Percentiles rank a stretch among this genome's conserved stretches.
These are phyloP conservation scores for Didymosphaeria variabile DNA, from an alignment of 2,329 filamentous ascomycete species.

Conservation along the genomic window DNA sequence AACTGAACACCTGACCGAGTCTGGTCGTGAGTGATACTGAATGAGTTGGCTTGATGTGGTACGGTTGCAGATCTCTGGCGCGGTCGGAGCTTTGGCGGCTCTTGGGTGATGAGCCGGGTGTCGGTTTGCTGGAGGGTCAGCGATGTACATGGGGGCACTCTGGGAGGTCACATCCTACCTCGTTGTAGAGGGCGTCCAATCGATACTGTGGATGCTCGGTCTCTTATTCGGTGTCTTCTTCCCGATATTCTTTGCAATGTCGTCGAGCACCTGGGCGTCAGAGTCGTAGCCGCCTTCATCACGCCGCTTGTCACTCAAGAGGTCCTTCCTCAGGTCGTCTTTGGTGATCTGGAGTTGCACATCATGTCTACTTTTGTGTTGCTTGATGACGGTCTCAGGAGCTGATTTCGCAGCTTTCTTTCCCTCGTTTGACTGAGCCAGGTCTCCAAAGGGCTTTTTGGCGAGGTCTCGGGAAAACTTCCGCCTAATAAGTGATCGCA, in stretches of 20 bases:
- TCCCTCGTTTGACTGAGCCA: constrained; percentile 14
- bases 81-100: constrained; percentile 20
- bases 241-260: constrained; percentile 40
- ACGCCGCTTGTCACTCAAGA: constrained; percentile 43
- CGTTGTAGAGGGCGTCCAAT: constrained; percentile 41
- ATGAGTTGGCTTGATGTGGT: constrained; percentile 32
- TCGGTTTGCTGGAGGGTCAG: constrained; percentile 38
- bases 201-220: constrained; percentile 46
- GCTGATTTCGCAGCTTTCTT: constrained; percentile 16
- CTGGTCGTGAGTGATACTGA: constrained; percentile 26
- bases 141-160: background rate
- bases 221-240: constrained; percentile 43
- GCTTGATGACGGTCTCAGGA: constrained; percentile 38
- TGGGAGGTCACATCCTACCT: constrained; percentile 27
- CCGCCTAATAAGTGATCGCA: constrained; percentile 45
- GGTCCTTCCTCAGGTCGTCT: constrained; percentile 40
- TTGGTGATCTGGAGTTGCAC: constrained; percentile 43
- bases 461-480: constrained; percentile 41
- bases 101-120: constrained; percentile 35
- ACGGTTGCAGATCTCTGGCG: constrained; percentile 28
- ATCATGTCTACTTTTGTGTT: constrained; percentile 27
- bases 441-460: constrained; percentile 23
- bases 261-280: constrained; percentile 47
- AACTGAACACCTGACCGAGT: constrained; percentile 39
- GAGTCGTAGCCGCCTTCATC: constrained; percentile 49